Conservation (phyloP, 805 yeast genomes). For the Lachancea mirantina region DNA sequence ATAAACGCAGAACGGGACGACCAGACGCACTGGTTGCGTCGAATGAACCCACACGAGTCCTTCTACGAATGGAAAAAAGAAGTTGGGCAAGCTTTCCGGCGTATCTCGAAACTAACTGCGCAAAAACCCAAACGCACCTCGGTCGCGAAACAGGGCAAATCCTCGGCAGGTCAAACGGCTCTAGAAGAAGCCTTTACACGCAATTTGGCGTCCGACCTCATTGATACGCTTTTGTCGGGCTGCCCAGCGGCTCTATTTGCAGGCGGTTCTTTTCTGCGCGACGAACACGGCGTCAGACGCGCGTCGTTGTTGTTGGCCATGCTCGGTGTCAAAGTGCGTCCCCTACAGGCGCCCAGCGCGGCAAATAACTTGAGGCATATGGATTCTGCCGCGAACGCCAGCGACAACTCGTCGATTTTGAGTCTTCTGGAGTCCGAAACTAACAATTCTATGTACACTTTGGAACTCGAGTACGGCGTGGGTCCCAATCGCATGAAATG, state of each 20-base stretch:
- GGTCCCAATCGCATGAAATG: slow-evolving; percentile 74
- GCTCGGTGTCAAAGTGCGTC: slow-evolving; percentile 52
- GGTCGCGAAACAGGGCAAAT: slow-evolving; percentile 1
- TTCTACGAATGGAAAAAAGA: slow-evolving; percentile 25
- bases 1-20: slow-evolving; percentile 6
- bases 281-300: slow-evolving; percentile 67
- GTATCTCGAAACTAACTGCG: slow-evolving; percentile 17
- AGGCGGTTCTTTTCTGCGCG: slow-evolving; percentile 67
- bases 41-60: slow-evolving; percentile 11
- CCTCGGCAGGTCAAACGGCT: slow-evolving; percentile 3
- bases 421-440: slow-evolving; percentile 10
- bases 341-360: slow-evolving; percentile 46
- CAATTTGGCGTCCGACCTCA: slow-evolving; percentile 35
- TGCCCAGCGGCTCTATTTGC: slow-evolving; percentile 68
- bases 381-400: too few relatives aligned
- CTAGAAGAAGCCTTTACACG: slow-evolving; percentile 19
- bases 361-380: slow-evolving; percentile 16
- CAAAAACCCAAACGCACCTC: slow-evolving; percentile 6
- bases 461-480: slow-evolving; percentile 87
- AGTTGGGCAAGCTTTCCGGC: slow-evolving; percentile 23
- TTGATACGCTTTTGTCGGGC: slow-evolving; percentile 53
- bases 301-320: slow-evolving; percentile 78
- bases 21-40: slow-evolving; percentile 6
- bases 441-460: slow-evolving; percentile 40
- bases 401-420: slow-evolving; percentile 11